Conservation (phyloP, 495 filamentous ascomycete species). For the Xylaria cubensis region DNA sequence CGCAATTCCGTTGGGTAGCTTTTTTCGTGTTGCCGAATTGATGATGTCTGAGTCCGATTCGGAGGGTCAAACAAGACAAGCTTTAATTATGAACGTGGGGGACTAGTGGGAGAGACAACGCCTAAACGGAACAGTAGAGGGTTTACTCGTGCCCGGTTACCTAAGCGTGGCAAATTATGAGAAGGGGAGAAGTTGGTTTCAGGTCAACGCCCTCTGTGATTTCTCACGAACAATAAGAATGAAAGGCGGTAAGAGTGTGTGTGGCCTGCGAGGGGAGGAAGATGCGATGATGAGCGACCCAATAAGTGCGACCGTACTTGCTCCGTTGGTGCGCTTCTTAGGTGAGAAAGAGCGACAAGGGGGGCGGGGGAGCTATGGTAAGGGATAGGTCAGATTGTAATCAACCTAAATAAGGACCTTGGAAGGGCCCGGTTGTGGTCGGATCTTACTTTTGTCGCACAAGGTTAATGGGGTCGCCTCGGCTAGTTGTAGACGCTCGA, state of each 20-base stretch:
- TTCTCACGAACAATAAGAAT: constrained; percentile 15
- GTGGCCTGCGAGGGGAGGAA: constrained; percentile 23
- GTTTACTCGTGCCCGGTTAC: not conserved
- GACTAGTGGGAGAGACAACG: not conserved
- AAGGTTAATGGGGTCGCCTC: not conserved
- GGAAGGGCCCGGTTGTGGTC: constrained; percentile 14
- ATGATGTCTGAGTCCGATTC: constrained; percentile 20
- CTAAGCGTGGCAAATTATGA: constrained; percentile 2
- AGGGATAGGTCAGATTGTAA: constrained; percentile 20
- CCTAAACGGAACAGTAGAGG: not conserved
- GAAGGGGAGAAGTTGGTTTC: not conserved
- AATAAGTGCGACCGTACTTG: constrained; percentile 23
- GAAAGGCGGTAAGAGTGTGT: constrained; percentile 23
- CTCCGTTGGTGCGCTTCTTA: constrained; percentile 24
- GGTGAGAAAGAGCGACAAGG: constrained; percentile 26
- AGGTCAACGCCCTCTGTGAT: constrained; percentile 1
- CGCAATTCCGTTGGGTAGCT: constrained; percentile 9
- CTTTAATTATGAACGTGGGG: not conserved
- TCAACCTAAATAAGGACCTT: constrained; percentile 11
- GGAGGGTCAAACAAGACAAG: constrained; percentile 5
- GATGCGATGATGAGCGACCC: constrained; percentile 20
- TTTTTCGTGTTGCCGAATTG: constrained; percentile 15
- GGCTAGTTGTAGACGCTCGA: constrained; percentile 25
- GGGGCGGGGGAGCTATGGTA: constrained; percentile 19
- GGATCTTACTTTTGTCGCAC: constrained; percentile 21